Evolutionary conservation across 2,329 filamentous ascomycete species (phyloP), one percentile per base, ranked within the genome.

Genomic region (Fusarium pseudoanthophilum): DNA sequence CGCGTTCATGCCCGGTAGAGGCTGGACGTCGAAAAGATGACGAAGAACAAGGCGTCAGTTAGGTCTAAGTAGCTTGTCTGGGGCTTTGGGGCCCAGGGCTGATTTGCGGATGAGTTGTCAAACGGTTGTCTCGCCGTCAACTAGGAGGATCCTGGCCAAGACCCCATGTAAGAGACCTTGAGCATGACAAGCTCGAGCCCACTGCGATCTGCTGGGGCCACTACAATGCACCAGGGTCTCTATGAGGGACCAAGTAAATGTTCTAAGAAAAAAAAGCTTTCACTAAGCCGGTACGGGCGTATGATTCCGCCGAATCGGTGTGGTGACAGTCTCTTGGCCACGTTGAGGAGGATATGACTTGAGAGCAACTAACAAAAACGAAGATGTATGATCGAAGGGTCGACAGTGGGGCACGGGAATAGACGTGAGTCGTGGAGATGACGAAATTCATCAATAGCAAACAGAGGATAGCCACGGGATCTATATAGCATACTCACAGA

Each of bases 161-260:
- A 67, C 75, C 71, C 80, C 78, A 79, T 81, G 81, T 79, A 80
- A 77, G 77, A 79, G 79, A 77, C 76, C 78, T 81, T 78, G 76
- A 79, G 79, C 78, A 79, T 81, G 79, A 82, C 79, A 83, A 81
- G 81, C 82, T 81, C 80, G 79, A 80, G 80, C 83, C 82, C 80
- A 82, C 82, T 76, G 52, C 77, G 78, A 80, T 79, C 80, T 80
- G 76, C 79, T 80, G 75, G 78, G 78, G 78, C 65, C 68, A 78
- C 75, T 78, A 77, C 79, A 83, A 82, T 80, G 79, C 81, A 82
- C 81, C 81, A 83, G 80, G 82, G 82, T 81, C 78, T 81, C 78
- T 78, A 78, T 72, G 80, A 73, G 75, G 64, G 75, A 77, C 69
- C 69, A 72, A 68, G 69, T 64, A 60, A 60, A 60, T 68, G 42